These are phyloP conservation scores for Pogostemon cablin DNA, from an alignment of 257 asterid species.

Conservation along the genomic window DNA sequence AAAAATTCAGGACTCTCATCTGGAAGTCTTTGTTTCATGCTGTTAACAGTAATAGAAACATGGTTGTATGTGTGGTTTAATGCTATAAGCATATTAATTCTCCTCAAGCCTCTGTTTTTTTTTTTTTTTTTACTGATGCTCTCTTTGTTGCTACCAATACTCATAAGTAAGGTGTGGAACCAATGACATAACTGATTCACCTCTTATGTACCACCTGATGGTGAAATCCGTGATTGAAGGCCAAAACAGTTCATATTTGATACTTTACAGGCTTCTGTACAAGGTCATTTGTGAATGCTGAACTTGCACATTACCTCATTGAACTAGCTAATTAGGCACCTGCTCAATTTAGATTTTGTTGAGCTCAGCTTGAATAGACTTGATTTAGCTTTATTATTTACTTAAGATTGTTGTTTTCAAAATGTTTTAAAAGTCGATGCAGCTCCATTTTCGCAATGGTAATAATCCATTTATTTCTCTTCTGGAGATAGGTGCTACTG, in stretches of 20 bases:
- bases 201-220: neutral
- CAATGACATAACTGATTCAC: neutral
- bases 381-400: neutral
- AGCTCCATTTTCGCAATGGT: neutral
- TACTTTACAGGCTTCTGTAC: neutral
- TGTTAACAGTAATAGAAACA: constrained; percentile 12
- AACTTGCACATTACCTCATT: neutral
- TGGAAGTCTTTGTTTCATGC: neutral
- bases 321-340: neutral
- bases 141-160: constrained; percentile 1
- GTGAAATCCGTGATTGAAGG: neutral
- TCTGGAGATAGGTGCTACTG: constrained; percentile 67
- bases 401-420: neutral
- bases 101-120: constrained; percentile 15
- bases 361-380: neutral
- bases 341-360: neutral
- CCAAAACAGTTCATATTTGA: neutral
- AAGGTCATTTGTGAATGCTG: neutral
- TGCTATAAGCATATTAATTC: neutral
- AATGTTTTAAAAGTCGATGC: neutral
- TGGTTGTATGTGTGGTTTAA: constrained; percentile 13
- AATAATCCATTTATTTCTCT: constrained; percentile 1
- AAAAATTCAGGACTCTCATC: neutral
- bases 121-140: neutral
- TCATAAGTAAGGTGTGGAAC: neutral